Base-by-base conservation (phyloP, 164 flowering plant genomes). In the Annona squamosa region DNA sequence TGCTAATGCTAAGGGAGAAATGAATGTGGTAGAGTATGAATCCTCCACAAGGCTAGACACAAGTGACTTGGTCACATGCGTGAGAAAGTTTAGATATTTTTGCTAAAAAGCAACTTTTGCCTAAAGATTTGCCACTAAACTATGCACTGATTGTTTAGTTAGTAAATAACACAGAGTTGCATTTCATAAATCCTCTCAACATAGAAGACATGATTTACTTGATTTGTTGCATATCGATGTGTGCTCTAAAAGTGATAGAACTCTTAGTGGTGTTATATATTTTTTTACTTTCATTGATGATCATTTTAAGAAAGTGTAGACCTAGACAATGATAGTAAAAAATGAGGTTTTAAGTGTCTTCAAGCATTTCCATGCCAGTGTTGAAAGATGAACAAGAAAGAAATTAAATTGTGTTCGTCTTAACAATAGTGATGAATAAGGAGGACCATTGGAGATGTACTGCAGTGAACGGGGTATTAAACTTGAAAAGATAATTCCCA, bases 371-470 rank as follows among this genome's bases (percentile, higher is more conserved):
- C 67, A 78, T 7, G 44, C 17, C 2, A 3, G 2, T 10, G 81
- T 75, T 71, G 77, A 78, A 63, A 71, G 72, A 65, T 56, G 68
- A 19, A 71, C 44, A 16, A 48, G 46, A 42, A 74, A 47, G 5
- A 18, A 42, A 5, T n/a, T 78, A 59, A 74, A 67, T 37, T 74
- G 70, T 26, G n/a, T 78, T 18, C n/a, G 72, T 1, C 1, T 5
- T 4, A 69, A 78, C 48, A 74, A 74, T 41, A 72, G 61, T 18
- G 77, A 77, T 9, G 72, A 78, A 41, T 78, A 74, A 42, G 61
- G 19, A 9, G 57, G 65, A 0, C 2, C 69, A 3, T 43, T 78
- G 71, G 77, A 74, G 1, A 2, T 41, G 16, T 78, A 78, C 65
- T 75, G 64, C 47, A 62, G 52, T 44, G n/a, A 16, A 2, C 64